Evolutionary conservation across 1,284 basidiomycete species (phyloP).

Genomic region (Cryptococcus amylolentus): DNA sequence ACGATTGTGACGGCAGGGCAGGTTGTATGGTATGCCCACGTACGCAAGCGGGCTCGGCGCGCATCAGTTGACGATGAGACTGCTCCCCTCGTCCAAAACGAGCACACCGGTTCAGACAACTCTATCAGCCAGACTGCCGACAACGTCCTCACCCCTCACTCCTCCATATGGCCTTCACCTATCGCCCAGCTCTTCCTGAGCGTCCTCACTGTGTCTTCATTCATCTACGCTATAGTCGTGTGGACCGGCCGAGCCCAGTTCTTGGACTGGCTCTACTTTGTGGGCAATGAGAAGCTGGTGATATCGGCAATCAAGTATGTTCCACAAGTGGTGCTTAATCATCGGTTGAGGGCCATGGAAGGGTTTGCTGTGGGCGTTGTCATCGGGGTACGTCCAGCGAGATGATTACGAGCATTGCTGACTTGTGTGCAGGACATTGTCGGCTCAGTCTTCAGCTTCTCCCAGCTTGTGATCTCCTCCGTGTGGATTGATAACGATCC

Average conservation of each 20-base stretch:
- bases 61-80: background rate
- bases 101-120: no score
- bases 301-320: conserved; percentile 46
- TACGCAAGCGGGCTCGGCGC: background rate
- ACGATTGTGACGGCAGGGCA: conserved; percentile 32
- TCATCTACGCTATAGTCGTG: conserved; percentile 22
- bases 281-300: conserved; percentile 42
- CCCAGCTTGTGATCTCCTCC: conserved; percentile 45
- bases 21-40: conserved; percentile 27
- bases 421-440: conserved; percentile 36
- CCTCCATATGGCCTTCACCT: conserved; percentile 22
- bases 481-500: conserved; percentile 42
- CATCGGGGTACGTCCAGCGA: conserved; percentile 29
- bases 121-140: background rate
- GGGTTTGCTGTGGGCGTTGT: conserved; percentile 45
- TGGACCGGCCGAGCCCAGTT: conserved; percentile 28
- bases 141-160: background rate
- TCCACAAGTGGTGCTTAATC: conserved; percentile 47
- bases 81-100: background rate
- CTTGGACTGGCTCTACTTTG: conserved; percentile 47
- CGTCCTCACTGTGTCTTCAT: conserved; percentile 23
- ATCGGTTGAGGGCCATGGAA: conserved; percentile 30
- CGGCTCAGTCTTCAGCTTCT: conserved; percentile 43
- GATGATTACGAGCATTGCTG: background rate
- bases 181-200: conserved; percentile 24